Evolutionary conservation across 2,329 filamentous ascomycete genomes (phyloP), one percentile per base, ranked within the genome.

Genomic region (Chaetoscypha palmicola): DNA sequence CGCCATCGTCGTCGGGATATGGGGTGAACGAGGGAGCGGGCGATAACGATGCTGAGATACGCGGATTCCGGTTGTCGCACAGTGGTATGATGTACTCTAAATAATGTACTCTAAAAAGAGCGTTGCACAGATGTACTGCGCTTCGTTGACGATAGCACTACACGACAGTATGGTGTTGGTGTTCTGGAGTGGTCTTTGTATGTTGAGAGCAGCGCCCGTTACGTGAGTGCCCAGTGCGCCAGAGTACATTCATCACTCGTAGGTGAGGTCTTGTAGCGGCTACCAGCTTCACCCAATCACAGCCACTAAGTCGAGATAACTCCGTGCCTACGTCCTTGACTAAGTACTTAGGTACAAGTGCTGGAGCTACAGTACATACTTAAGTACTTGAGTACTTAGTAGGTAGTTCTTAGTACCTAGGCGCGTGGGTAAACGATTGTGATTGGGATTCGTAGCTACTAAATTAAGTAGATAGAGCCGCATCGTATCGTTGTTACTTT

Each of bases 1-100:
- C 51, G 75, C 68, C 75, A 79, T 79, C 37, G 38, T 55, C 43
- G 16, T 17, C 43, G 38, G 38, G 31, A 39, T 33, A 26, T 26
- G 28, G 24, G 28, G n/a, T 30, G 47, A 34, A 38, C 22, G n/a
- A 30, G 38, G 23, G 34, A 39, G 38, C 31, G 36, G 34, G 51
- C 50, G 56, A 57, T 59, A 54, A 55, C 49, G 42, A 51, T 40
- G 31, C 32, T 46, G 14, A 5, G 24, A n/a, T 38, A 5, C 28
- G 23, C 17, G 14, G n/a, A 16, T 19, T 21, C 17, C 17, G n/a
- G 26, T 26, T 19, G 7, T 22, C n/a, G 20, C n/a, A 12, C 3
- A 33, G 23, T 44, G 20, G 24, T 33, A 37, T 40, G 5, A 21
- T 17, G 19, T 5, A 9, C 24, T 23, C 10, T 9, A 38, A 35